Evolutionary conservation across 1,139 yeast genomes (phyloP), one percentile per base, ranked within the genome.

Genomic region (Saccharomyces hybrid): DNA sequence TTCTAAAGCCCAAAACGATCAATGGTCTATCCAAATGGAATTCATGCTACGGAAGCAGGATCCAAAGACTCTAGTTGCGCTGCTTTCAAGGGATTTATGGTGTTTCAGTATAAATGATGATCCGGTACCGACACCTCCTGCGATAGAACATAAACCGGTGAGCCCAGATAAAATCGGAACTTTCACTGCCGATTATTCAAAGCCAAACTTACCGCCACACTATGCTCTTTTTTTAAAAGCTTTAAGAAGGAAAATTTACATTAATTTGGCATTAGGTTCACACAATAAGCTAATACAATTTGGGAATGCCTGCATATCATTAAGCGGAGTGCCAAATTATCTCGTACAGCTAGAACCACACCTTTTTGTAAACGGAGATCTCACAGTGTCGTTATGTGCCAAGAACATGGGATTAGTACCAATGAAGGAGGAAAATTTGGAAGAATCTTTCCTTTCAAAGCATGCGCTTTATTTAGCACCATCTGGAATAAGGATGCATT

Each of bases 401-500:
- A 71, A 64, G 53, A 57, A 67, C 14, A 62, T 71, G 47, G 62
- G 61, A 2, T 52, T 74, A 8, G 44, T 56, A 0, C 64, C 59
- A 28, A 51, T 74, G 20, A 60, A 58, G 3, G 62, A 57, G 62
- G 50, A 55, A 54, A 41, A 58, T 46, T 51, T 61, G 32, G 54
- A 60, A 53, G 61, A 63, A 32, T 42, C 56, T 26, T 55, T 62
- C n/a, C 67, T 70, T 27, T 56, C 67, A 16, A 65, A 66, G 47
- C 79, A 76, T 63, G 86, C 81, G 6, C 70, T 87, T 0, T 85
- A 86, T 61, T 66, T 88, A 51, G 80, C 85, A 5, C 96, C 96
- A 0, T 82, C 90, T 11, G 95, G 91, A 0, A 82, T 86, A 16
- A 72, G 90, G 53, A 87, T 88, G 53, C 83, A 81, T 59, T 72